These are phyloP conservation scores for Verticillium tricorpus DNA, from an alignment of 2,329 filamentous ascomycete genomes.

Conservation along the genomic window DNA sequence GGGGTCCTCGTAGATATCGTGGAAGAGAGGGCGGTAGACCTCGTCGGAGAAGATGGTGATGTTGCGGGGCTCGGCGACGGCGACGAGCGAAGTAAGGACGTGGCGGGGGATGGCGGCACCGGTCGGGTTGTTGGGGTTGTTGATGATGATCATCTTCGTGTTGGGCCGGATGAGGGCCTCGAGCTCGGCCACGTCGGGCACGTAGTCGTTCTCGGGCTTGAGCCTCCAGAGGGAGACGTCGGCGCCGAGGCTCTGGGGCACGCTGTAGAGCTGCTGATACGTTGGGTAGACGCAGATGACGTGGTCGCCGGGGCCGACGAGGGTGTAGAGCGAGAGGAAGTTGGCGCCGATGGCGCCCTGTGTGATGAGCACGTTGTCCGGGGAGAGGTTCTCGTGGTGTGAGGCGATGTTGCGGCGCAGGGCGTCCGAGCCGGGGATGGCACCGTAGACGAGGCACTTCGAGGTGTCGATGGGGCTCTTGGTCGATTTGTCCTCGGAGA, in stretches of 20 bases:
- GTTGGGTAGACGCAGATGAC: constrained; percentile 80
- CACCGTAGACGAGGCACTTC: constrained; percentile 65
- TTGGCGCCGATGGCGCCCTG: constrained; percentile 76
- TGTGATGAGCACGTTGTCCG: constrained; percentile 66
- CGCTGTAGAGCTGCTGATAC: constrained; percentile 75
- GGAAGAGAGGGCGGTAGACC: constrained; percentile 81
- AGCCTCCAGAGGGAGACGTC: constrained; percentile 72
- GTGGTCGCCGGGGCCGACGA: constrained; percentile 69
- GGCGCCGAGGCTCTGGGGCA: constrained; percentile 67
- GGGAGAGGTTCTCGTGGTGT: constrained; percentile 51
- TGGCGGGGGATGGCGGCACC: constrained; percentile 63
- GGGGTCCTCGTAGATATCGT: constrained; percentile 48
- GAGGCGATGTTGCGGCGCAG: constrained; percentile 61
- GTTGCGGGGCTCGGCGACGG: constrained; percentile 55
- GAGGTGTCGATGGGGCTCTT: constrained; percentile 39
- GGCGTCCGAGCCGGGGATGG: constrained; percentile 62
- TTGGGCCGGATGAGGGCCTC: constrained; percentile 58
- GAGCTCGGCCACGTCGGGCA: constrained; percentile 61
- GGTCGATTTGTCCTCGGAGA: constrained; percentile 50
- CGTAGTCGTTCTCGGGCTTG: constrained; percentile 56
- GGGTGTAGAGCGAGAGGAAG: constrained; percentile 65
- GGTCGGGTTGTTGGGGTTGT: constrained; percentile 82
- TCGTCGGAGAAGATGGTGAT: constrained; percentile 73
- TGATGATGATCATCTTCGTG: constrained; percentile 59
- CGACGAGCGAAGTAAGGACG: constrained; percentile 56